phyloP scores from a whole-genome alignment of 108 stramenopile species.

The Skeletonema marinoi region DNA sequence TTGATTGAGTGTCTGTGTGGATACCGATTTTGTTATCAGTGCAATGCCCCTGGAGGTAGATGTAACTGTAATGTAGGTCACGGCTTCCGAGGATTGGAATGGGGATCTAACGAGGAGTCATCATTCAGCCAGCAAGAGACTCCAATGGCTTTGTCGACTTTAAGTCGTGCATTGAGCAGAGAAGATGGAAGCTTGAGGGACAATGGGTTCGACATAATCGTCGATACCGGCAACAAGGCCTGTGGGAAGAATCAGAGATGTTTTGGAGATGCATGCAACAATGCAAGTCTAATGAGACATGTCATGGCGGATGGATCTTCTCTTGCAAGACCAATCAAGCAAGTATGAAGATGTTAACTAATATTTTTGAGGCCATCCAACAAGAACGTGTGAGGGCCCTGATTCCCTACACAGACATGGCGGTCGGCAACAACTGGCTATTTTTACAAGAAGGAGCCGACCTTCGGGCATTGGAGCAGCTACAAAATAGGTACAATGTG shows the following conservation, averaged over 20 bases:
- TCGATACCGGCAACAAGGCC: background rate
- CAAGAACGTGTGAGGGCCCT: no score
- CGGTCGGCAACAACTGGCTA: background rate
- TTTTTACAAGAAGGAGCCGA: background rate
- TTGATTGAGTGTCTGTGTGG: conserved; percentile 25
- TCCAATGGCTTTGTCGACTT: background rate
- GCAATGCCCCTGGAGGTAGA: background rate
- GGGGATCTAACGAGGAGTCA: background rate
- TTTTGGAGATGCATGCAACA: background rate
- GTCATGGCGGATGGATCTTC: conserved; percentile 7
- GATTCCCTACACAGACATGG: no score
- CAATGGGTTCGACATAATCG: background rate
- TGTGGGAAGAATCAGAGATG: background rate
- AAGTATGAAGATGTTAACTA: background rate
- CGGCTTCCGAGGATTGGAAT: background rate
- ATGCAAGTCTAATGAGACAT: background rate
- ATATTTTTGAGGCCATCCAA: no score
- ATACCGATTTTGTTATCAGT: conserved; percentile 16
- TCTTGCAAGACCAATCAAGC: background rate
- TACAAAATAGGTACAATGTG: background rate
- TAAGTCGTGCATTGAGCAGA: conserved; percentile 1
- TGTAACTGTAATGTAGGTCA: conserved; percentile 6
- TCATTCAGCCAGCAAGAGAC: background rate
- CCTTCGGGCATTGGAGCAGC: background rate
- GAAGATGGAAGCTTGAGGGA: background rate